A percentile compares a stretch with the other conserved stretches of the same genome.
phyloP scores from a whole-genome alignment of 371 early-diverging fungal species.

The Apophysomyces elegans region DNA sequence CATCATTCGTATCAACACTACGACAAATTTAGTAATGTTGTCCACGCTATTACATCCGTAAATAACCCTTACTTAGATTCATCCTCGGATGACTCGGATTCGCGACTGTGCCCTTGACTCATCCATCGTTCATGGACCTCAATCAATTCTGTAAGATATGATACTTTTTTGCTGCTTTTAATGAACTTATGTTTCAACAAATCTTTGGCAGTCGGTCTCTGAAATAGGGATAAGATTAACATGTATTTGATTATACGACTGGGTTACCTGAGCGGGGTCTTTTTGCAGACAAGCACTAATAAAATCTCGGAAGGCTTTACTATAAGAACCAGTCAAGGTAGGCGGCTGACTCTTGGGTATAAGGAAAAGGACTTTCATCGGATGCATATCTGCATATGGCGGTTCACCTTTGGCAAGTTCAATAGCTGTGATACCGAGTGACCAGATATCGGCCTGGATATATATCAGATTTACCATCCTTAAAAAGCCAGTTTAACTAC shows the following conservation, averaged over 20 bases:
- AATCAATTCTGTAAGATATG: slow-evolving; percentile 84
- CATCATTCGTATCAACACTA: slow-evolving; percentile 20
- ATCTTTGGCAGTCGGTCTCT: slow-evolving; percentile 91
- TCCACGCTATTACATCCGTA: too few species aligned
- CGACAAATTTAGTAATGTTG: background rate
- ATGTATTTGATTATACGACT: background rate
- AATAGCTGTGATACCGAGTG: slow-evolving; percentile 97
- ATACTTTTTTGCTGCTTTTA: slow-evolving; percentile 76
- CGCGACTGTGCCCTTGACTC: slow-evolving; percentile 54
- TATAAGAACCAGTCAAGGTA: slow-evolving; percentile 74
- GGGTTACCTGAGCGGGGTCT: slow-evolving; percentile 72
- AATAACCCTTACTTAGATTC: slow-evolving; percentile 45
- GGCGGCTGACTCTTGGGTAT: slow-evolving; percentile 95
- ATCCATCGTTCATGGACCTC: slow-evolving; percentile 83
- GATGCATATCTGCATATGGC: slow-evolving; percentile 91
- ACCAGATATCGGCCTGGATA: slow-evolving; percentile 95
- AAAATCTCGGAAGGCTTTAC: slow-evolving; percentile 91
- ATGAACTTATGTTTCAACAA: slow-evolving; percentile 92
- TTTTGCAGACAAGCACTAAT: slow-evolving; percentile 85
- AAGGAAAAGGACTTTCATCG: slow-evolving; percentile 91
- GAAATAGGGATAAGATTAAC: slow-evolving; percentile 11
- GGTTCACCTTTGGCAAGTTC: slow-evolving; percentile 95
- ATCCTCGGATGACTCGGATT: slow-evolving; percentile 64
- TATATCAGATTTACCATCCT: background rate
- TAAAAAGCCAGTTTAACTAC: background rate